Evolutionary conservation across 2,329 filamentous ascomycete genomes (phyloP), one percentile per base, ranked within the genome.

Genomic region (Purpureocillium takamizusanense): DNA sequence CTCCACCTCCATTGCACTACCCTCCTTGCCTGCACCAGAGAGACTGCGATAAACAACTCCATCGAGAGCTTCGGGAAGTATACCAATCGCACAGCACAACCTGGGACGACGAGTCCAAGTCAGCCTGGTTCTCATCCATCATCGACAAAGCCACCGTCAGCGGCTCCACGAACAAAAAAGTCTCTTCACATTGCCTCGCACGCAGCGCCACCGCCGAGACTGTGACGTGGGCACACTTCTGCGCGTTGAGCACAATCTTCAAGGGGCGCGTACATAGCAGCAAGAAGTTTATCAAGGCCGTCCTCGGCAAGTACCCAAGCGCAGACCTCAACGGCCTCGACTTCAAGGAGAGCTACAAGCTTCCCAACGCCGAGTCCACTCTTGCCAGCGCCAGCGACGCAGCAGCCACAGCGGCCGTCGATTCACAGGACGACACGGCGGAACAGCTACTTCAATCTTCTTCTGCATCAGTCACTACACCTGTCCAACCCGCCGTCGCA

Each of bases 151-250:
- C 42, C 11, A 42, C 44, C 3, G 30, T 44, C 4, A 17, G 33
- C 3, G 31, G 18, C 1, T 25, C 42, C 3, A 45, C 42, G 4
- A 27, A 38, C 4, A 13, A 21, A 14, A 46, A 44, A 31, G 35
- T 42, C 11, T 42, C 36, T 7, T 42, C 33, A 7, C 42, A 45
- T 23, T 13, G 7, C 10, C 38, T 46, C 15, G 17, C 33, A 5
- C 32, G 33, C 30, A 17, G 16, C 1, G 17, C 42, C 12, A 15
- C 14, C 5, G 12, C 10, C 2, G 13, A 16, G 11, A 38, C 15
- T n/a, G 36, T 39, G 11, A 46, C 40, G n/a, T 45, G 42, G 42
- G 42, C 42, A 2, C 40, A 41, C 25, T 31, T 41, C 7, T 28
- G 36, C 7, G 28, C 34, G 1, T 36, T 42, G 12, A 33, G 36